A percentile compares a stretch with the other conserved stretches of the same genome.
Evolutionary conservation across 257 asterid genomes (phyloP).

Genomic region (Solanum sparsipilum): DNA sequence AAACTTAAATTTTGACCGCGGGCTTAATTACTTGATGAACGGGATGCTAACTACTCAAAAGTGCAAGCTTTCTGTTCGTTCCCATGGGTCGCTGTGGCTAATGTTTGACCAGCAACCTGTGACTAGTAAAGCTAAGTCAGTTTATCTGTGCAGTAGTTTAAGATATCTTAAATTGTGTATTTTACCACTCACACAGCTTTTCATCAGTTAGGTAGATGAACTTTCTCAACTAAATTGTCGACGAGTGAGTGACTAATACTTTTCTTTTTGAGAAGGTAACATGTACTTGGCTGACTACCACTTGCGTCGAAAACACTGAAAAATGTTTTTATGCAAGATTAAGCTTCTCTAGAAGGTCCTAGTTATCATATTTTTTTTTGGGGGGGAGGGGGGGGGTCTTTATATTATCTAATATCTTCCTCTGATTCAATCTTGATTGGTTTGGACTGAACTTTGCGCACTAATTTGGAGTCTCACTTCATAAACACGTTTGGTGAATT

Average conservation of each 20-base stretch:
- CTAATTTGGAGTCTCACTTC: not conserved
- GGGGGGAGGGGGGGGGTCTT: too few species aligned
- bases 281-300: not conserved
- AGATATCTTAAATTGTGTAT: not conserved
- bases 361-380: not conserved
- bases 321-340: not conserved
- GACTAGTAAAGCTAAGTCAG: not conserved
- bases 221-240: not conserved
- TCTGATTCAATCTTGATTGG: not conserved
- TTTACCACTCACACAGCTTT: not conserved
- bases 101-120: not conserved
- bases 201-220: not conserved
- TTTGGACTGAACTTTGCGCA: not conserved
- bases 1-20: not conserved
- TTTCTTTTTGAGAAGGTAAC: not conserved
- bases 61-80: not conserved
- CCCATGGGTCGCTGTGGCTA: not conserved
- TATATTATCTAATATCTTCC: not conserved
- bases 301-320: not conserved
- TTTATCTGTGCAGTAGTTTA: not conserved
- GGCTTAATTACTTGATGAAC: not conserved
- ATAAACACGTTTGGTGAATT: conserved; percentile 16
- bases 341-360: not conserved
- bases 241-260: not conserved
- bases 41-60: not conserved